Conservation (phyloP, 169 alveolate species). For the Eimeria tenella region DNA sequence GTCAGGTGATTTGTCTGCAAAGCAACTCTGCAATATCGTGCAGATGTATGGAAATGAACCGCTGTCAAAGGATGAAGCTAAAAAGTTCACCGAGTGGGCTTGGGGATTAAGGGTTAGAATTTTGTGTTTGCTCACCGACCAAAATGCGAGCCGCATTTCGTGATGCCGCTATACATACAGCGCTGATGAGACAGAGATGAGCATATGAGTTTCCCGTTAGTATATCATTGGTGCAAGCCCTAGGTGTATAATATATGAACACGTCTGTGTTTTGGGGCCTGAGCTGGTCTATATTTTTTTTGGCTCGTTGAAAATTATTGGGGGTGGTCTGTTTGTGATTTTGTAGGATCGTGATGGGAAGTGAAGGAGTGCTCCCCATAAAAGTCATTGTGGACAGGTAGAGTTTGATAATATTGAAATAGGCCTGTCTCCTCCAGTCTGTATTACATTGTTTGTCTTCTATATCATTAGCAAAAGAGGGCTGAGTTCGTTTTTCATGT, state of each 20-base stretch:
- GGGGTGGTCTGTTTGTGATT: not conserved
- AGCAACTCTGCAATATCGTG: conserved; percentile 55
- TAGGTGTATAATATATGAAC: too few species aligned
- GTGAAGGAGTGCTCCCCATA: not conserved
- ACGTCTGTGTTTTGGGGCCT: too few species aligned
- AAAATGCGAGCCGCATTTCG: too few species aligned
- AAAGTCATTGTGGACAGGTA: conserved; percentile 18
- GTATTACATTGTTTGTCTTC: not conserved
- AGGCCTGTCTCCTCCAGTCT: not conserved
- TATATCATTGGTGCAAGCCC: too few species aligned
- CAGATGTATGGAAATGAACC: conserved; percentile 78
- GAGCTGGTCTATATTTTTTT: too few species aligned
- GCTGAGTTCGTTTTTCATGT: too few species aligned
- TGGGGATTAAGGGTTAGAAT: not conserved
- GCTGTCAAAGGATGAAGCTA: conserved; percentile 48
- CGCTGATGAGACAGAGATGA: too few species aligned
- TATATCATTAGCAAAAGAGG: too few species aligned
- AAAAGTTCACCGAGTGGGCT: conserved; percentile 55
- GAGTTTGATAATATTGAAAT: not conserved
- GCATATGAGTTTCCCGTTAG: too few species aligned
- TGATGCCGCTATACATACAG: too few species aligned
- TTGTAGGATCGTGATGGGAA: not conserved
- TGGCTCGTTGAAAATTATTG: too few species aligned
- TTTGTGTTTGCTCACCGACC: not conserved
- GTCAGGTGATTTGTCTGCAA: conserved; percentile 54